Conservation (phyloP, 441 rosid genomes). For the Dalechampia spathulata region DNA sequence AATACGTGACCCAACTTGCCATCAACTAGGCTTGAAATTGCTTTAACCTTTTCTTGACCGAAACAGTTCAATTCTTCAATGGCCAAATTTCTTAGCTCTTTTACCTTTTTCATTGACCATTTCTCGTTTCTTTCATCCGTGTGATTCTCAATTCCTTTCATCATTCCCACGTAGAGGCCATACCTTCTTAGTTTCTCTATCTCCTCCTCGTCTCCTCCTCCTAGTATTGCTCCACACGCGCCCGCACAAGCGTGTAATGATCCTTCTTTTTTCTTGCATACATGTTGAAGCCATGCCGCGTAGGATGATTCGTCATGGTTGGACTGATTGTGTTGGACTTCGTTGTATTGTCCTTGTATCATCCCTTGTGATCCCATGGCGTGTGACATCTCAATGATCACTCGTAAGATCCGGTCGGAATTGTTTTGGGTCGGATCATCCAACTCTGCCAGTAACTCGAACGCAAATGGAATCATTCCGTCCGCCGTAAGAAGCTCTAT, state of each 20-base stretch:
- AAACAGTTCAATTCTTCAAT: slow-evolving; percentile 28
- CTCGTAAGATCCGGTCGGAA: slow-evolving; percentile 31
- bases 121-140: not conserved
- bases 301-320: no score
- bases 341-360: slow-evolving; percentile 25
- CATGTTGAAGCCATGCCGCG: slow-evolving; percentile 7
- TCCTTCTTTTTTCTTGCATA: slow-evolving; percentile 38
- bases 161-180: slow-evolving; percentile 35
- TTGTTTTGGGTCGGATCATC: slow-evolving; percentile 1
- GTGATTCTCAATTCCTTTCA: slow-evolving; percentile 26
- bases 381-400: slow-evolving; percentile 39
- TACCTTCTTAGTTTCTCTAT: slow-evolving; percentile 38
- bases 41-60: slow-evolving; percentile 19
- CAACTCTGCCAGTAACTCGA: no score
- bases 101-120: slow-evolving; percentile 13
- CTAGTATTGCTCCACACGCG: slow-evolving; percentile 59
- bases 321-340: no score
- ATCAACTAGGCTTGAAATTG: slow-evolving; percentile 19
- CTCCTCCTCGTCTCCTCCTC: slow-evolving; percentile 49
- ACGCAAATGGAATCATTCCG: slow-evolving; percentile 35
- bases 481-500: slow-evolving; percentile 37
- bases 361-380: slow-evolving; percentile 40
- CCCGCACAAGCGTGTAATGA: slow-evolving; percentile 39
- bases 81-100: slow-evolving; percentile 26
- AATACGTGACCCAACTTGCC: no score